Evolutionary conservation across 2,329 filamentous ascomycete species (phyloP).

Genomic region (Diaporthe velutina): DNA sequence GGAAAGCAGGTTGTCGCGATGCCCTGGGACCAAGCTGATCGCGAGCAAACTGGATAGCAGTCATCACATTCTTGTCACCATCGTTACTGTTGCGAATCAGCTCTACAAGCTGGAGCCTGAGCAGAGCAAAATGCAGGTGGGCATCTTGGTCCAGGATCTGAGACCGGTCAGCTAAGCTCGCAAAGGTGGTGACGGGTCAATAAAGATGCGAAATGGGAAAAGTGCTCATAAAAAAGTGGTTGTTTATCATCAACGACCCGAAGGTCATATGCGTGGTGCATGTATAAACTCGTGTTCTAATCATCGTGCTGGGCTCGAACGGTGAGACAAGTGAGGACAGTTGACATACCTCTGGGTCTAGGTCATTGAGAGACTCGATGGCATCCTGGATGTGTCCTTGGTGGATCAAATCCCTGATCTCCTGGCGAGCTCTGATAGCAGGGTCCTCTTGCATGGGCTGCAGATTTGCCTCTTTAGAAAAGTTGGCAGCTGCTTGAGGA

Average conservation of each 20-base stretch:
- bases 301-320: constrained; percentile 74
- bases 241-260: constrained; percentile 91
- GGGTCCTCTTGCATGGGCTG: constrained; percentile 78
- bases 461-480: constrained; percentile 93
- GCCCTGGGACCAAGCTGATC: constrained; percentile 89
- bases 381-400: constrained; percentile 87
- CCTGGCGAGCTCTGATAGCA: constrained; percentile 81
- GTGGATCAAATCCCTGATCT: constrained; percentile 88
- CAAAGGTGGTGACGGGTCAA: constrained; percentile 49
- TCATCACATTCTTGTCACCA: constrained; percentile 74
- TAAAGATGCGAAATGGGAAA: constrained; percentile 47
- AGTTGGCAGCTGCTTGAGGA: constrained; percentile 90
- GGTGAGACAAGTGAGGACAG: constrained; percentile 7
- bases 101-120: constrained; percentile 93
- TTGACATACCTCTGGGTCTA: constrained; percentile 83
- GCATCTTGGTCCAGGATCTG: constrained; percentile 90
- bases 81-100: constrained; percentile 84
- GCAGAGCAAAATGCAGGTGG: constrained; percentile 86
- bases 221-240: constrained; percentile 79
- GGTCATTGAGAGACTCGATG: constrained; percentile 88
- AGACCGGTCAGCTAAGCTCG: constrained; percentile 32
- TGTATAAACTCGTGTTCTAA: constrained; percentile 90
- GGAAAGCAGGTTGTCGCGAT: constrained; percentile 82
- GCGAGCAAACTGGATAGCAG: constrained; percentile 88
- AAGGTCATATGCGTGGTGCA: constrained; percentile 99